A percentile compares a stretch with the other conserved stretches of the same genome.
phyloP scores from a whole-genome alignment of 2,329 filamentous ascomycete species.

The Berkeleyomyces basicola region DNA sequence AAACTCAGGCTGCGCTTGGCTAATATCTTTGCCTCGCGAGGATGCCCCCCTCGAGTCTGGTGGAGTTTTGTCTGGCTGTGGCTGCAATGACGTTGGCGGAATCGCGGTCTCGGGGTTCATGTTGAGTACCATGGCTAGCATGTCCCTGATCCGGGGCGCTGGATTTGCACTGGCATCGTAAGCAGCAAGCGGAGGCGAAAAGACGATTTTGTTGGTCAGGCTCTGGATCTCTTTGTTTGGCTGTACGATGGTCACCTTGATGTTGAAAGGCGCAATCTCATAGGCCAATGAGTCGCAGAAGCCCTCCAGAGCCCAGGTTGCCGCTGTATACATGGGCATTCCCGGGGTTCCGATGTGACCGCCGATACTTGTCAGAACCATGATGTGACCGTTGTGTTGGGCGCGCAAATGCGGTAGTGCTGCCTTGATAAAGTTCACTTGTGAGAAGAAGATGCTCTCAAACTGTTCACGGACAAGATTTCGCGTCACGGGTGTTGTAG shows the following conservation, averaged over 20 bases:
- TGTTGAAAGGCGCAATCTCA: slow-evolving; percentile 91
- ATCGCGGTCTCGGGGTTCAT: slow-evolving; percentile 49
- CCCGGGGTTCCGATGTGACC: slow-evolving; percentile 88
- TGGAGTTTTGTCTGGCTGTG: slow-evolving; percentile 1
- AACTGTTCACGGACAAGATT: slow-evolving; percentile 82
- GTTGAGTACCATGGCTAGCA: slow-evolving; percentile 66
- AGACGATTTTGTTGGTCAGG: slow-evolving; percentile 72
- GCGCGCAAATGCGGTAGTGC: slow-evolving; percentile 62
- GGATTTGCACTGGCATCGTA: slow-evolving; percentile 47
- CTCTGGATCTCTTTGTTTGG: slow-evolving; percentile 84
- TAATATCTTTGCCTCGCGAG: not conserved
- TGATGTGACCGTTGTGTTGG: slow-evolving; percentile 74
- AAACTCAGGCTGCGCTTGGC: not conserved
- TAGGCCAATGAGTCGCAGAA: slow-evolving; percentile 93
- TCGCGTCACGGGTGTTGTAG: slow-evolving; percentile 52
- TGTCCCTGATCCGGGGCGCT: slow-evolving; percentile 68
- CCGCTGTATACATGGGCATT: slow-evolving; percentile 77
- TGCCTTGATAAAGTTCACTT: slow-evolving; percentile 90
- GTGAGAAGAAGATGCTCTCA: slow-evolving; percentile 86
- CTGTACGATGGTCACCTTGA: slow-evolving; percentile 91
- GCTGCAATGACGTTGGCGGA: slow-evolving; percentile 17
- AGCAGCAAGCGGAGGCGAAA: slow-evolving; percentile 57
- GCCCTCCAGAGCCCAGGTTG: slow-evolving; percentile 87
- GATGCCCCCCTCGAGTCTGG: not conserved
- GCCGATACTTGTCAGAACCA: slow-evolving; percentile 76